Evolutionary conservation across 78 protist genomes (phyloP), one percentile per base, ranked within the genome.

Genomic region (Dictyostelium capitatum): DNA sequence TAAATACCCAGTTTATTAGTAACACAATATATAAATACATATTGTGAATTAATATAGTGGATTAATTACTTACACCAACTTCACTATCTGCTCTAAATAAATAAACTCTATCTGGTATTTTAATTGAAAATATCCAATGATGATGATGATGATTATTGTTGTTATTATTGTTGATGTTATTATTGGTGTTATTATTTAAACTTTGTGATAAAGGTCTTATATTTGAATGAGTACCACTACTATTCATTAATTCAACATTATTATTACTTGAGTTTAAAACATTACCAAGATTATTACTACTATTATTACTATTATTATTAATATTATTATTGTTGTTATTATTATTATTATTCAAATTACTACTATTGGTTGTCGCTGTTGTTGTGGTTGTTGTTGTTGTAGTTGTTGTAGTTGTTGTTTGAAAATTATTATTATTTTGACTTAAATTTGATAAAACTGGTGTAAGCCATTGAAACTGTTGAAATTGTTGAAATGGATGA

Each of bases 51-150:
- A 62, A 64, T 3, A 25, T 23, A 14, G 10, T 14, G 9, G 10
- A 0, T 14, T 12, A 65, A 30, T 30, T n/a, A 69, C 78, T 15
- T 70, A 70, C 78, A 70, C 8, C 11, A 32, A 47, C n/a, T 37
- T 82, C 90, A 50, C 28, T 51, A 14, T 56, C n/a, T 4, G 83
- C 80, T 30, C 30, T 85, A 15, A 85, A 59, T 59, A 47, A 32
- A 43, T 85, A 85, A 41, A 64, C 62, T 62, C 92, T 85, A 17
- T 51, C 74, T 15, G 79, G 78, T 12, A 79, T 54, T 19, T 43
- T 37, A 37, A 85, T 62, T 56, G 57, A n/a, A 30, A 85, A 85
- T 46, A 85, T 85, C 92, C 92, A 85, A 14, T 48, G 47, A 57
- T 59, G 48, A 51, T 19, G 32, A 15, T 30, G 48, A 75, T 75